phyloP scores from a whole-genome alignment of 1,139 yeast genomes.

The Sporopachydermia cereana region DNA sequence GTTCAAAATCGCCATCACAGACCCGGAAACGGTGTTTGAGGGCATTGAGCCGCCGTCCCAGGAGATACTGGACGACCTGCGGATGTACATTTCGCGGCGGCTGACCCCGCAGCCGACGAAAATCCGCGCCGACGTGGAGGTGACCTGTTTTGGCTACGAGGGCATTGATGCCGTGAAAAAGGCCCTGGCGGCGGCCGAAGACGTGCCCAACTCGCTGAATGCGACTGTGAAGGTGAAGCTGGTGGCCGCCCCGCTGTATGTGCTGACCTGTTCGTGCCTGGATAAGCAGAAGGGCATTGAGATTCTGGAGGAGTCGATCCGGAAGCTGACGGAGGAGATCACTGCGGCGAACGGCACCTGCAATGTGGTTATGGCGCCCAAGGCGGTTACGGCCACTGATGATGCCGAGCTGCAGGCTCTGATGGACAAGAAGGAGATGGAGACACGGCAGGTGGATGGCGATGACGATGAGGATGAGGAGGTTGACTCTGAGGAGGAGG shows the following conservation, averaged over 20 bases:
- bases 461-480: constrained; percentile 45
- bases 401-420: constrained; percentile 96
- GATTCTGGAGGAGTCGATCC: constrained; percentile 67
- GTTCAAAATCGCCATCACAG: constrained; percentile 90
- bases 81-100: constrained; percentile 79
- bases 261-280: constrained; percentile 82
- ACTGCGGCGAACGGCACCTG: constrained; percentile 73
- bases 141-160: constrained; percentile 92
- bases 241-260: constrained; percentile 97
- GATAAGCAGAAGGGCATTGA: constrained; percentile 86
- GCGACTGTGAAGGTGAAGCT: constrained; percentile 74
- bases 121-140: constrained; percentile 96
- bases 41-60: constrained; percentile 59
- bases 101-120: constrained; percentile 97
- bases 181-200: constrained; percentile 83
- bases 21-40: constrained; percentile 72
- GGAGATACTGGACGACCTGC: constrained; percentile 47
- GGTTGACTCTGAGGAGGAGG: constrained; percentile 6
- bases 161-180: constrained; percentile 95
- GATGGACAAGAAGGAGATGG: constrained; percentile 66
- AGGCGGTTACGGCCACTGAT: constrained; percentile 96
- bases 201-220: constrained; percentile 30
- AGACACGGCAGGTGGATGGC: constrained; percentile 47
- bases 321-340: constrained; percentile 58
- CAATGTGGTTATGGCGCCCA: constrained; percentile 94